Base-by-base conservation (phyloP, 352 stramenopile genomes). In the Globisporangium mamillatum region DNA sequence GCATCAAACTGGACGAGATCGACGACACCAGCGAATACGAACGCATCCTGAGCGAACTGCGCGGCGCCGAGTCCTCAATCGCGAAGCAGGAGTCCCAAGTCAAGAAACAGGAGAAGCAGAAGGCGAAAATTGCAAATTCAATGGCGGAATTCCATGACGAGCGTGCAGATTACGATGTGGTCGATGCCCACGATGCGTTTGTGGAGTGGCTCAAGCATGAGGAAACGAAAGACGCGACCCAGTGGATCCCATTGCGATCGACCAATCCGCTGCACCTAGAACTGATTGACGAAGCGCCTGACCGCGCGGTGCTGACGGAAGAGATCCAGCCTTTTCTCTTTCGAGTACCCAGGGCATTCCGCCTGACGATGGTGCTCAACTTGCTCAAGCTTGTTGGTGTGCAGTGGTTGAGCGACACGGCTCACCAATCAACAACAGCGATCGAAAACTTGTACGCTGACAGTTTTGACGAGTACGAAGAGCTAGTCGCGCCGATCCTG, bases 271-370 rank as follows among this genome's bases (percentile, higher is more conserved):
- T 68, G 0, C 81, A 95, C n/a, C 64, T 74, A 46, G 62, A 77
- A 0, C 53, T 87, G 25, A 90, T 95, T 36, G 79, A 90, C 50
- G 53, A 75, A 6, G 75, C 89, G 24, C 86, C 88, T 16, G 86
- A 94, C 34, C 75, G 86, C 20, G 79, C 81, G 0, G 76, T 85
- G 22, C 66, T 94, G 61, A 86, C 74, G 0, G 88, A 95, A 60
- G 88, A 95, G 70, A 77, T 93, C 36, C 73, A 90, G 38, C 88
- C 88, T 25, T 95, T 93, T 70, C 63, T 95, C 34, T 93, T 93
- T 70, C 48, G 60, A 50, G 73, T 93, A 20, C 76, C 77, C 0
- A 32, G 48, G n/a, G n/a, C 46, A 0, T 63, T 78, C n/a, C 79
- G 74, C 18, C 72, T 79, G 57, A 32, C 65, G 0, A 55, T 88